phyloP scores from a whole-genome alignment of 2,329 filamentous ascomycete species.

The Calonectria naviculata region DNA sequence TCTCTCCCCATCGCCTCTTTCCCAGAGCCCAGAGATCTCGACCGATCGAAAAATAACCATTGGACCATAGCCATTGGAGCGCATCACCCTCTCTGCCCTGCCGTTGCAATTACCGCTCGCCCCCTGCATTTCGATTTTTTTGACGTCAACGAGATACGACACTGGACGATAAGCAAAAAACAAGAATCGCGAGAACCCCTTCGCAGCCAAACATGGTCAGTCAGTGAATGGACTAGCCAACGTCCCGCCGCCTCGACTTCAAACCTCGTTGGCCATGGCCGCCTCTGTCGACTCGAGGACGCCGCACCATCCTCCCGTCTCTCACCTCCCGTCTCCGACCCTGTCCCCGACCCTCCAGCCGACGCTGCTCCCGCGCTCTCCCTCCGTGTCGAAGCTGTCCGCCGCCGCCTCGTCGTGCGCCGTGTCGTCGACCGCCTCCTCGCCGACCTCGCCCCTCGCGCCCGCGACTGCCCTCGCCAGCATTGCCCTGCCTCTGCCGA shows the following conservation, averaged over 20 bases:
- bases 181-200: not conserved
- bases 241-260: constrained; percentile 23
- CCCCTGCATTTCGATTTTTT: not conserved
- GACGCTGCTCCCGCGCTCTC: constrained; percentile 17
- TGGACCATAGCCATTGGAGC: constrained; percentile 9
- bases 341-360: constrained; percentile 1
- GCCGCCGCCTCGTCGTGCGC: constrained; percentile 12
- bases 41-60: constrained; percentile 1
- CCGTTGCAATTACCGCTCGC: not conserved
- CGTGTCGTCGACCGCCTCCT: constrained; percentile 17
- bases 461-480: constrained; percentile 1
- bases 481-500: constrained; percentile 28
- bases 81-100: not conserved
- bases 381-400: constrained; percentile 14
- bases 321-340: constrained; percentile 3
- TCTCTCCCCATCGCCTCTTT: not conserved
- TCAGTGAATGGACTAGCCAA: constrained; percentile 18
- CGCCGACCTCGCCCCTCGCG: not conserved
- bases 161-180: not conserved
- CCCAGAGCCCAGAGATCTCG: constrained; percentile 1
- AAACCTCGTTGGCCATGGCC: constrained; percentile 36
- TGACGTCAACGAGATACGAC: not conserved
- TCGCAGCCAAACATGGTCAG: not conserved
- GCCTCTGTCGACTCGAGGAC: constrained; percentile 36
- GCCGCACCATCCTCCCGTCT: constrained; percentile 27